Percentiles rank a stretch among this genome's conserved stretches.
phyloP scores from a whole-genome alignment of 129 eudicot genomes.

The Helianthus annuus region HanXRQr2.0-SUNRISE NC_035449.2:76038081-76038580 shows the following conservation, averaged over 20 bases:
- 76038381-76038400: background rate
- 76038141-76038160: background rate
- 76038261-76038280: background rate
- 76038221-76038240: background rate
- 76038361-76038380: background rate
- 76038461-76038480: too few relatives aligned
- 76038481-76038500: too few relatives aligned
- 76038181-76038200: background rate
- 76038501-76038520: too few relatives aligned
- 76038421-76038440: background rate
- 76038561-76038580: too few relatives aligned
- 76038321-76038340: background rate
- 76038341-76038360: background rate
- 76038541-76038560: too few relatives aligned
- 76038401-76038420: background rate
- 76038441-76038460: background rate
- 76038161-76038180: background rate
- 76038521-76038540: too few relatives aligned
- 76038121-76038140: background rate
- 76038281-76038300: background rate
- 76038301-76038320: background rate
- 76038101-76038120: background rate
- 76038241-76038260: background rate
- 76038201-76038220: background rate
- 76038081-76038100: background rate